Percentiles rank a stretch among this genome's conserved stretches.
phyloP scores from a whole-genome alignment of 2,329 filamentous ascomycete genomes.

The Aspergillus arachidicola region DNA sequence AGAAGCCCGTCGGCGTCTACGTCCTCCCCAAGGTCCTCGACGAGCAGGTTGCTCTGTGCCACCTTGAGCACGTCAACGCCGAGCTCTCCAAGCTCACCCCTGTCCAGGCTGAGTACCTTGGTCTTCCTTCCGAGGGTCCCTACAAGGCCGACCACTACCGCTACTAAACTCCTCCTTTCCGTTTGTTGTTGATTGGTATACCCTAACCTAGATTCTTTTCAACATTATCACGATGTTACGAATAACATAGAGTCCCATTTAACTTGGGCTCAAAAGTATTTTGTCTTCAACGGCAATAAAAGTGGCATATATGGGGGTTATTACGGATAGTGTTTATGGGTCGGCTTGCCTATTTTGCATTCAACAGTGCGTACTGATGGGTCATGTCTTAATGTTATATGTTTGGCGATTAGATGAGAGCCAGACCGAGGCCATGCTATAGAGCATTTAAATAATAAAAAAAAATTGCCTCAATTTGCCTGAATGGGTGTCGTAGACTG shows the following conservation, averaged over 20 bases:
- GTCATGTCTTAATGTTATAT: constrained; percentile 27
- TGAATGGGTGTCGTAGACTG: too few species aligned
- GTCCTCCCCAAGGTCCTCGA: constrained; percentile 98
- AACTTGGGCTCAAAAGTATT: constrained; percentile 52
- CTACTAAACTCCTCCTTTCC: constrained; percentile 58
- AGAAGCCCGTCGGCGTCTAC: constrained; percentile 91
- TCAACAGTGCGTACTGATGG: constrained; percentile 31
- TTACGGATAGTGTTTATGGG: constrained; percentile 31
- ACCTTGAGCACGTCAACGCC: constrained; percentile 90
- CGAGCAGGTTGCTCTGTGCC: constrained; percentile 95
- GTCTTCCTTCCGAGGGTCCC: constrained; percentile 81
- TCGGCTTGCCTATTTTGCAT: constrained; percentile 40
- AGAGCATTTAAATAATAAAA: constrained; percentile 1
- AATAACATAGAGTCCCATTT: constrained; percentile 52
- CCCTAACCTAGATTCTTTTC: constrained; percentile 48
- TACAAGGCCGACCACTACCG: constrained; percentile 92
- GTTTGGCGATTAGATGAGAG: constrained; percentile 1
- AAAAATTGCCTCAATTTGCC: neutral
- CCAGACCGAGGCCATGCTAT: constrained; percentile 18
- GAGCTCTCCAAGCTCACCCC: constrained; percentile 85
- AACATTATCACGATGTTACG: constrained; percentile 65
- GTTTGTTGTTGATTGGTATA: constrained; percentile 33
- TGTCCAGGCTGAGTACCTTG: constrained; percentile 93
- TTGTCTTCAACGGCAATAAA: constrained; percentile 66
- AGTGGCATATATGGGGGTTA: constrained; percentile 38